These are phyloP conservation scores for Venturia aucupariae DNA, from an alignment of 2,329 filamentous ascomycete genomes.

Conservation along the genomic window DNA sequence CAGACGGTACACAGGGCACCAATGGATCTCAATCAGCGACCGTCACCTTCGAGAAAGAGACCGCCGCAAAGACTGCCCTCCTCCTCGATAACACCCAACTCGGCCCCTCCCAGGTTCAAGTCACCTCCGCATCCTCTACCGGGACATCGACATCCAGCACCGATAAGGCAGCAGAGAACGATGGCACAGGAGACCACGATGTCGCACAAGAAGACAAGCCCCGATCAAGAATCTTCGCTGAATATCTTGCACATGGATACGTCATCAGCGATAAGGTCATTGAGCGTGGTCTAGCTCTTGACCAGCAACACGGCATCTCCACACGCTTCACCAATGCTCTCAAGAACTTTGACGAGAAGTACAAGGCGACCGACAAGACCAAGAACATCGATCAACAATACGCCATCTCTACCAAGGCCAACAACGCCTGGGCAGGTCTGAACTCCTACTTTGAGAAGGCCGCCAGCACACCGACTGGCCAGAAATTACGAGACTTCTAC, in stretches of 20 bases:
- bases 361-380: conserved; percentile 80
- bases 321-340: conserved; percentile 70
- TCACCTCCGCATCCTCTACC: conserved; percentile 60
- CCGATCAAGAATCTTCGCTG: conserved; percentile 81
- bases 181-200: conserved; percentile 41
- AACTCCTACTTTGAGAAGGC: conserved; percentile 94
- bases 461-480: conserved; percentile 72
- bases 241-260: conserved; percentile 83
- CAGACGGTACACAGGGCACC: conserved; percentile 24
- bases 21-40: conserved; percentile 61
- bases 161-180: conserved; percentile 40
- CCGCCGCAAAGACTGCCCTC: conserved; percentile 91
- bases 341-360: conserved; percentile 69
- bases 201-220: conserved; percentile 96
- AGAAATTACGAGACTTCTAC: conserved; percentile 85
- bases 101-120: conserved; percentile 65
- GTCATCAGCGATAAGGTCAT: conserved; percentile 68
- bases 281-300: conserved; percentile 74
- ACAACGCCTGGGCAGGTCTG: conserved; percentile 57
- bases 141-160: conserved; percentile 22
- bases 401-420: conserved; percentile 66
- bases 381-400: conserved; percentile 78
- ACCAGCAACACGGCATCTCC: conserved; percentile 81
- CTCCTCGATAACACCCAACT: conserved; percentile 96
- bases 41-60: conserved; percentile 96